Evolutionary conservation across 1,284 basidiomycete genomes (phyloP).

Genomic region (Microbotryum intermedium): DNA sequence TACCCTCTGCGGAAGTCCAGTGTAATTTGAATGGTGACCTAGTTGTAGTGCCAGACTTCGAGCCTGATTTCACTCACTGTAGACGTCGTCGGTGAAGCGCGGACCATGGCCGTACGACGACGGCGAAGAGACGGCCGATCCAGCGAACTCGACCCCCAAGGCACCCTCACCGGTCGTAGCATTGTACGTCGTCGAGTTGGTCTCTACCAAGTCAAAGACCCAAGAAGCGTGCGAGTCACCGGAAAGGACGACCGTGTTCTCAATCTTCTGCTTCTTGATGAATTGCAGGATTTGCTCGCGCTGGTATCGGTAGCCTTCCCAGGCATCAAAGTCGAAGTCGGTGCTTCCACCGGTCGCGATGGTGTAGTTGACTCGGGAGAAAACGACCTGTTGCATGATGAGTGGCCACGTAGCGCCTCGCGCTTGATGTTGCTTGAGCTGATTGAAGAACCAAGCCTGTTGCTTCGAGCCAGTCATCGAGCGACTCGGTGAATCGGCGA

Average conservation of each 20-base stretch:
- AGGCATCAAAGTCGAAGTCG: conserved; percentile 46
- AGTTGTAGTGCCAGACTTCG: conserved; percentile 32
- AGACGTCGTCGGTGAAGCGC: neutral
- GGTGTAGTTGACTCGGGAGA: conserved; percentile 45
- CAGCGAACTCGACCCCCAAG: conserved; percentile 58
- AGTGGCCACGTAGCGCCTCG: conserved; percentile 54
- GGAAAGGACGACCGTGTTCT: conserved; percentile 51
- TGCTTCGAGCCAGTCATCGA: conserved; percentile 54
- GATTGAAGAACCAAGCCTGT: conserved; percentile 53
- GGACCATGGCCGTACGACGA: conserved; percentile 46
- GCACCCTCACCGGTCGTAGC: conserved; percentile 50
- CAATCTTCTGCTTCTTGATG: conserved; percentile 49
- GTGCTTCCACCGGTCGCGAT: conserved; percentile 26
- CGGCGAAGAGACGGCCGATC: conserved; percentile 54
- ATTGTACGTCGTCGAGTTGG: conserved; percentile 45
- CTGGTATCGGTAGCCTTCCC: conserved; percentile 57
- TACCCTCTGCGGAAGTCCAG: conserved; percentile 12
- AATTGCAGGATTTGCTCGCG: conserved; percentile 52
- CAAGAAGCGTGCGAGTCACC: conserved; percentile 61
- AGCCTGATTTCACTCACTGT: neutral
- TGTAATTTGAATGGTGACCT: conserved; percentile 30
- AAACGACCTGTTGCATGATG: conserved; percentile 45
- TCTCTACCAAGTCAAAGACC: conserved; percentile 46
- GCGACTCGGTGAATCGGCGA: conserved; percentile 44
- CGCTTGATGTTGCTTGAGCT: conserved; percentile 46